A percentile compares a stretch with the other conserved stretches of the same genome.
These are phyloP conservation scores for Physcomitrium patens DNA, from an alignment of 225 moss, liverwort and hornwort species.

Conservation along the genomic window DNA sequence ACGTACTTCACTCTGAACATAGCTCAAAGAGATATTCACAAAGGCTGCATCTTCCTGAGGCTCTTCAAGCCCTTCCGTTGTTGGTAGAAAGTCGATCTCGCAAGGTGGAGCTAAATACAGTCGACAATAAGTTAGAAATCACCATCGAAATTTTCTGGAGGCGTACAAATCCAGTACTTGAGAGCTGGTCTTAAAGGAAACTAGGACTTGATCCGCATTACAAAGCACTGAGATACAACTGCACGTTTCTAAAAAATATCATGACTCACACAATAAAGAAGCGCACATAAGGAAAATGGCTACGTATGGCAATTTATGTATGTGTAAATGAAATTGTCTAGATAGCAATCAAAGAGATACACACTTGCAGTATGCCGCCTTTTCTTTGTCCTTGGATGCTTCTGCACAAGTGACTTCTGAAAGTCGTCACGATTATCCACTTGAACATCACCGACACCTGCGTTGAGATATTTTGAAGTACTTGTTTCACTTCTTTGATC, in stretches of 20 bases:
- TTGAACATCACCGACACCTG: constrained; percentile 29
- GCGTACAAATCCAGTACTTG: too few relatives aligned
- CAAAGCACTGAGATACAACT: background rate
- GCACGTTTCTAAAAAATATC: constrained; percentile 1
- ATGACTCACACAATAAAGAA: background rate
- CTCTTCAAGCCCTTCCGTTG: constrained; percentile 66
- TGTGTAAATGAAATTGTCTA: background rate
- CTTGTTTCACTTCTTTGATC: constrained; percentile 19
- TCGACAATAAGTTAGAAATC: constrained; percentile 12
- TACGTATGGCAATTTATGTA: background rate
- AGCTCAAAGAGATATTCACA: constrained; percentile 62
- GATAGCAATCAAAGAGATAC: constrained; percentile 8
- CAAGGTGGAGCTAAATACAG: constrained; percentile 65
- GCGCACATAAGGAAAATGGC: background rate
- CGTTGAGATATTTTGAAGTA: background rate
- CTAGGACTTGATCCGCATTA: background rate
- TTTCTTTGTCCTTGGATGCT: constrained; percentile 36
- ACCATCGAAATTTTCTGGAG: background rate
- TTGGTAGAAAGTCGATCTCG: constrained; percentile 60
- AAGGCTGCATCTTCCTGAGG: constrained; percentile 58
- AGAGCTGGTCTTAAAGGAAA: too few relatives aligned
- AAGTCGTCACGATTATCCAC: background rate
- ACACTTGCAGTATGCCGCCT: constrained; percentile 53
- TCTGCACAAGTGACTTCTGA: constrained; percentile 22
- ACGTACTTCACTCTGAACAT: constrained; percentile 62